Conservation (phyloP, 2,329 filamentous ascomycete species). For the Akanthomyces dipterigenus region DNA sequence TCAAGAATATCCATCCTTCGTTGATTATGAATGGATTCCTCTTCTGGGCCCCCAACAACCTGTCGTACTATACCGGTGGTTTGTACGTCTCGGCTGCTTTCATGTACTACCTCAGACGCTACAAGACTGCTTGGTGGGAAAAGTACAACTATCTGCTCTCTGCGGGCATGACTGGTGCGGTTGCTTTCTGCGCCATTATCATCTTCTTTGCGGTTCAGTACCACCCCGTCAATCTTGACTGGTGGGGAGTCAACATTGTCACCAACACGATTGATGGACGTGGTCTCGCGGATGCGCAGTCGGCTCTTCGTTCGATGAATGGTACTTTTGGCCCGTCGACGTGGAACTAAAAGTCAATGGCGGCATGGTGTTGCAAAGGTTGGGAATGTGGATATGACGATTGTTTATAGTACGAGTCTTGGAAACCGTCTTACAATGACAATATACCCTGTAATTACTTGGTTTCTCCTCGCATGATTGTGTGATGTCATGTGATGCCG, state of each 20-base stretch:
- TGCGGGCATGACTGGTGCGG: constrained; percentile 32
- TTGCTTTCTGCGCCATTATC: constrained; percentile 33
- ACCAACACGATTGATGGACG: constrained; percentile 16
- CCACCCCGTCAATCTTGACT: constrained; percentile 28
- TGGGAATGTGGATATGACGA: not conserved
- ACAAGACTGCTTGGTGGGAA: constrained; percentile 35
- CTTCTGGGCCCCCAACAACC: constrained; percentile 36
- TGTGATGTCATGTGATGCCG: not conserved
- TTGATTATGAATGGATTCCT: constrained; percentile 34
- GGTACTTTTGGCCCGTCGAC: constrained; percentile 4
- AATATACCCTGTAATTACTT: constrained; percentile 3
- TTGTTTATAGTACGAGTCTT: not conserved
- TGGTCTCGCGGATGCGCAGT: not conserved
- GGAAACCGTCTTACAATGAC: not conserved
- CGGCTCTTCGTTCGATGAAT: not conserved
- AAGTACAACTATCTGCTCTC: constrained; percentile 40
- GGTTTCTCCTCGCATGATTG: not conserved
- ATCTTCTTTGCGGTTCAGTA: constrained; percentile 38
- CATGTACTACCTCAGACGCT: constrained; percentile 35
- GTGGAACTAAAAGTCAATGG: not conserved
- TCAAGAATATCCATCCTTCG: constrained; percentile 34
- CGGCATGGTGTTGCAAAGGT: not conserved
- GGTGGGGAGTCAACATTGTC: constrained; percentile 34
- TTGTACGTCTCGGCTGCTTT: constrained; percentile 34
- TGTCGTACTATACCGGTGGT: constrained; percentile 36